phyloP scores from a whole-genome alignment of 441 rosid species.

The Populus hybrid region DNA sequence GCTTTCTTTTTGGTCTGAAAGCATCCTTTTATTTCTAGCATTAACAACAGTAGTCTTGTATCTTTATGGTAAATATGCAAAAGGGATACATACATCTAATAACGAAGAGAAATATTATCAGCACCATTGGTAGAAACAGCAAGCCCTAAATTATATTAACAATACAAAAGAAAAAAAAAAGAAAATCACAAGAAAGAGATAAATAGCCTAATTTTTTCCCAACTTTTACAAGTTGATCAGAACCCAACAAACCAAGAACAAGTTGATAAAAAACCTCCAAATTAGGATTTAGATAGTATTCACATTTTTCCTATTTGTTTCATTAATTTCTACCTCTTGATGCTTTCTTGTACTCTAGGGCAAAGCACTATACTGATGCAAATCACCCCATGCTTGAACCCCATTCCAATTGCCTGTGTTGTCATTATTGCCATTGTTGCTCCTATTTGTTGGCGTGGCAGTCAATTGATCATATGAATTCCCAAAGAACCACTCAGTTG shows the following conservation, averaged over 20 bases:
- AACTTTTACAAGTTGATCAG: conserved; percentile 31
- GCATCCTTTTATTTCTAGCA: conserved; percentile 15
- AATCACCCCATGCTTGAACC: conserved; percentile 64
- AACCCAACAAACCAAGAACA: background rate
- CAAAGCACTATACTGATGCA: conserved; percentile 60
- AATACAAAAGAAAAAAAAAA: conserved; percentile 12
- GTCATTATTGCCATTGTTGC: conserved; percentile 32
- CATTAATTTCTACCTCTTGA: background rate
- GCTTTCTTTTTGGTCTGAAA: conserved; percentile 16
- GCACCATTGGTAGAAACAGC: background rate
- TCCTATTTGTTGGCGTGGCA: conserved; percentile 35
- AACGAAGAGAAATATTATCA: background rate
- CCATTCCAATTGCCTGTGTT: conserved; percentile 50
- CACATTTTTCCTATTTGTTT: conserved; percentile 7
- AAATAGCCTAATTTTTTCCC: conserved; percentile 2
- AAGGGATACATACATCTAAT: background rate
- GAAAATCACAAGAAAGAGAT: background rate
- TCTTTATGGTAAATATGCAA: conserved; percentile 12
- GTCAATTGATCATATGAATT: conserved; percentile 54
- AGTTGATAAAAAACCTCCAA: conserved; percentile 18
- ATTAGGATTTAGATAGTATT: conserved; percentile 14
- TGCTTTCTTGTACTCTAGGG: conserved; percentile 40
- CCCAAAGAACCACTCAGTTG: conserved; percentile 90
- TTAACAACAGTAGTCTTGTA: conserved; percentile 11
- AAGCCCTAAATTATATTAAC: conserved; percentile 5